A percentile compares a stretch with the other conserved stretches of the same genome.
Evolutionary conservation across 2,329 filamentous ascomycete species (phyloP).

Genomic region (Stagonosporopsis chrysanthemi): DNA sequence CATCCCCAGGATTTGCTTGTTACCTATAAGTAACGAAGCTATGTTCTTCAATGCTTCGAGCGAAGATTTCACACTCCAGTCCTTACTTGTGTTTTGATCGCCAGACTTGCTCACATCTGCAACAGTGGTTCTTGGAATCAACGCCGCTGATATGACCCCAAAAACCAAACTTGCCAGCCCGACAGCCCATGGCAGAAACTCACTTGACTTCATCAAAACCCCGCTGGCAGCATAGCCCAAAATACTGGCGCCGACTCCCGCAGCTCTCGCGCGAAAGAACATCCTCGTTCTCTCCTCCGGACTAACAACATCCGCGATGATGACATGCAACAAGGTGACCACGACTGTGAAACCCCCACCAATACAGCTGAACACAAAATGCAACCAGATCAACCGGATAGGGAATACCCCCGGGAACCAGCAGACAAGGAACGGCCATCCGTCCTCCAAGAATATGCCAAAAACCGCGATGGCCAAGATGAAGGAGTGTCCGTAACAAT

Average conservation of each 20-base stretch:
- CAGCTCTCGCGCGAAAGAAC: slow-evolving; percentile 26
- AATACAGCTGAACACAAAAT: slow-evolving; percentile 24
- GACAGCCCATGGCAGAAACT: slow-evolving; percentile 24
- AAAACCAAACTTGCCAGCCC: slow-evolving; percentile 16
- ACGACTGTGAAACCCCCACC: slow-evolving; percentile 27
- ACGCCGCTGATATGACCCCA: slow-evolving; percentile 9
- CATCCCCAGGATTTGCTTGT: slow-evolving; percentile 21
- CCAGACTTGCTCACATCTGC: not conserved
- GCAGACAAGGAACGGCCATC: slow-evolving; percentile 23
- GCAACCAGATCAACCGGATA: slow-evolving; percentile 28
- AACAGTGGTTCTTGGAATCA: slow-evolving; percentile 19
- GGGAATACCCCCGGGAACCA: slow-evolving; percentile 26
- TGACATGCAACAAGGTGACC: slow-evolving; percentile 28
- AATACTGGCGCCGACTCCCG: slow-evolving; percentile 25
- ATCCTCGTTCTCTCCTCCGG: slow-evolving; percentile 24
- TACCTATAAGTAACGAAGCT: slow-evolving; percentile 10
- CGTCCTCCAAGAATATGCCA: slow-evolving; percentile 25
- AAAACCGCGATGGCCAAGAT: slow-evolving; percentile 27
- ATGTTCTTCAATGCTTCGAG: slow-evolving; percentile 1
- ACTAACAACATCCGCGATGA: slow-evolving; percentile 26
- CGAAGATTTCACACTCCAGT: slow-evolving; percentile 5
- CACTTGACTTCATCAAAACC: slow-evolving; percentile 16
- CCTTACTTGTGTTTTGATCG: not conserved
- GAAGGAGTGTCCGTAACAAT: slow-evolving; percentile 25
- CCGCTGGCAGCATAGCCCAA: slow-evolving; percentile 27